Percentiles rank a stretch among this genome's conserved stretches.
phyloP scores from a whole-genome alignment of 805 yeast genomes.

The Ogataea minuta region DNA sequence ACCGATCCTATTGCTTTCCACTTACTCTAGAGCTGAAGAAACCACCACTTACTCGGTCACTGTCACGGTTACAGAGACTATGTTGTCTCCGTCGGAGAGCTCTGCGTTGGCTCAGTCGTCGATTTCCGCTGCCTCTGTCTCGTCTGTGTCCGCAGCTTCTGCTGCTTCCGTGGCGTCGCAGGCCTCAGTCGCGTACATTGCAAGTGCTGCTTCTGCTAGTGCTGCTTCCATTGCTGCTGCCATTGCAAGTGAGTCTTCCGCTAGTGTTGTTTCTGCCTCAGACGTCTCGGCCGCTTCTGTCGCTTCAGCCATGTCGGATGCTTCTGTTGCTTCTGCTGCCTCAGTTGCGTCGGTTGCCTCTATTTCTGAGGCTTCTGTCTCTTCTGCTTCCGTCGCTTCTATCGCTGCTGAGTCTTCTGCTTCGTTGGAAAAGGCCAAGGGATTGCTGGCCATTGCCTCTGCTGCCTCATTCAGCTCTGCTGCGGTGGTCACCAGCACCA shows the following conservation, averaged over 20 bases:
- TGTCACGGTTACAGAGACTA: slow-evolving; percentile 45
- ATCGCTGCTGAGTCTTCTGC: slow-evolving; percentile 23
- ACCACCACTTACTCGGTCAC: slow-evolving; percentile 44
- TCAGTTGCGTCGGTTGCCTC: slow-evolving; percentile 20
- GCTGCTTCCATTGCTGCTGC: slow-evolving; percentile 35
- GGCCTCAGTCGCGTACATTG: slow-evolving; percentile 15
- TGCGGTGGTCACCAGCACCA: slow-evolving; percentile 23
- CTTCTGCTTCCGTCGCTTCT: slow-evolving; percentile 21
- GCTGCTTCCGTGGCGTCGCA: slow-evolving; percentile 22
- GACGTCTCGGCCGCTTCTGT: slow-evolving; percentile 27
- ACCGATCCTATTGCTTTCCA: slow-evolving; percentile 26
- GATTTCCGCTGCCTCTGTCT: slow-evolving; percentile 22
- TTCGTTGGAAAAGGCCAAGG: slow-evolving; percentile 15
- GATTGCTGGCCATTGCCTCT: slow-evolving; percentile 25
- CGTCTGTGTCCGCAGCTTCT: slow-evolving; percentile 21
- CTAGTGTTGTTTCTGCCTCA: slow-evolving; percentile 30
- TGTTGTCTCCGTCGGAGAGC: slow-evolving; percentile 46
- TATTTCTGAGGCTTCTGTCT: slow-evolving; percentile 17
- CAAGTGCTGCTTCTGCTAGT: slow-evolving; percentile 19
- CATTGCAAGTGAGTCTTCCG: slow-evolving; percentile 36
- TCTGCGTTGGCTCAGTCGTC: slow-evolving; percentile 29
- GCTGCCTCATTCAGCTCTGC: slow-evolving; percentile 25
- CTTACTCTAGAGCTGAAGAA: slow-evolving; percentile 30
- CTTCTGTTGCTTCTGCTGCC: slow-evolving; percentile 18
- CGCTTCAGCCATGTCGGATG: slow-evolving; percentile 22